Base-by-base conservation (phyloP, 1,284 basidiomycete genomes). In the Cystobasidiaceae sp. region DNA sequence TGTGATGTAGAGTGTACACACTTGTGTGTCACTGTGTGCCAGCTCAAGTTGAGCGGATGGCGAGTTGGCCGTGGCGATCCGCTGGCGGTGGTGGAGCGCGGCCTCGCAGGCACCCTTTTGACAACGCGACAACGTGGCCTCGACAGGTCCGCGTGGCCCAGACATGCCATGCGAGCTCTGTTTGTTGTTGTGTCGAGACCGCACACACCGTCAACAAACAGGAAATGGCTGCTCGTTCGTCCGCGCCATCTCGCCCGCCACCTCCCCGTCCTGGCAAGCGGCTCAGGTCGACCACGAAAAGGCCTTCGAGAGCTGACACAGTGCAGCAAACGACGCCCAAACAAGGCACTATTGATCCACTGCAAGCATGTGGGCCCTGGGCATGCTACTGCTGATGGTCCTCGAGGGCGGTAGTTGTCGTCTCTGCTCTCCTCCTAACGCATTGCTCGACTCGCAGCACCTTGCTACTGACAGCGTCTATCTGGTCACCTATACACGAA, bases 21-120 rank as follows among this genome's bases (percentile, higher is more conserved):
- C 25, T 25, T 21, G 6, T 48, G 13, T 45, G 43, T 17, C 7
- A 23, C 43, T 7, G 6, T 17, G n/a, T 50, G 48, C 27, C 39
- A 34, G 37, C 44, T 41, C 54, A 56, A 56, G 54, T 56, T 25
- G 54, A 41, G 54, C 21, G 39, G 39, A 44, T 44, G 54, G 54
- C 54, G 45, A 56, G 54, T 28, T 23, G 21, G 23, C 45, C 41
- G 39, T 25, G 1, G 9, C 54, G n/a, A n/a, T n/a, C n/a, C n/a
- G n/a, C n/a, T n/a, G n/a, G n/a, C n/a, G n/a, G n/a, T n/a, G n/a
- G n/a, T 39, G 37, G 11, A 39, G 11, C n/a, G 11, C 11, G n/a
- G 37, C 37, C 37, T 11, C 37, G 37, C n/a, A n/a, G 37, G 21
- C 32, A 28, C 37, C 27, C 33, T 1, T 9, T 34, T 52, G 23